Base-by-base conservation (phyloP, 495 filamentous ascomycete species). In the Penicillium turbatum region DNA sequence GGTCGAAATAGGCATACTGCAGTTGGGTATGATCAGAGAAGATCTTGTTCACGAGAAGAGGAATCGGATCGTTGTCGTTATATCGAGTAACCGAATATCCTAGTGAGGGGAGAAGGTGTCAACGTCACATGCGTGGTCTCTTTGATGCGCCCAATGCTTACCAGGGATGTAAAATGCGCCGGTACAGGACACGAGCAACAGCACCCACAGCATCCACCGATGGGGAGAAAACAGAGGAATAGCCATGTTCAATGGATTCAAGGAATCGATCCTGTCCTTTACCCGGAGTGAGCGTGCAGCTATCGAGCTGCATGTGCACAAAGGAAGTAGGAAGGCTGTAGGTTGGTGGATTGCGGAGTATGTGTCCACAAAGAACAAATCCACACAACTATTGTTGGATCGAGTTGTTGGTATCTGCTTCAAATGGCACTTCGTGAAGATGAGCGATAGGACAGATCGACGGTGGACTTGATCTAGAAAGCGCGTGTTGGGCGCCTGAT, bases 41-140 rank as follows among this genome's bases (percentile, higher is more conserved):
- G 61, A 95, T 86, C 70, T 97, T 96, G 73, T 97, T 97, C 49
- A 93, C 89, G n/a, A 91, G 82, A 6, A 97, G 79, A 0, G 90
- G 90, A 26, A 96, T 90, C 5, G 85, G 74, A 60, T 96, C 88
- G 66, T 82, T 79, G 53, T 92, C 85, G 46, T 79, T 78, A 67
- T 96, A 97, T 63, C 83, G 89, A 57, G 86, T 88, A 60, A 93
- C 83, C 7, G 85, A 88, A 73, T 83, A 88, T 42, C 86, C 86
- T 88, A 16, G 21, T 10, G 1, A 40, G 15, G 32, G 55, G 5
- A 29, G 2, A 40, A 54, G 19, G n/a, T 9, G 40, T 75, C 32
- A 74, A 48, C 27, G 17, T 30, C 52, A 51, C 53, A 44, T 32
- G 48, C 15, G 21, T 38, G 36, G 4, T 19, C 19, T n/a, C 9